Evolutionary conservation across 2,329 filamentous ascomycete species (phyloP), one percentile per base, ranked within the genome.

Genomic region (Diaporthe caulivora): DNA sequence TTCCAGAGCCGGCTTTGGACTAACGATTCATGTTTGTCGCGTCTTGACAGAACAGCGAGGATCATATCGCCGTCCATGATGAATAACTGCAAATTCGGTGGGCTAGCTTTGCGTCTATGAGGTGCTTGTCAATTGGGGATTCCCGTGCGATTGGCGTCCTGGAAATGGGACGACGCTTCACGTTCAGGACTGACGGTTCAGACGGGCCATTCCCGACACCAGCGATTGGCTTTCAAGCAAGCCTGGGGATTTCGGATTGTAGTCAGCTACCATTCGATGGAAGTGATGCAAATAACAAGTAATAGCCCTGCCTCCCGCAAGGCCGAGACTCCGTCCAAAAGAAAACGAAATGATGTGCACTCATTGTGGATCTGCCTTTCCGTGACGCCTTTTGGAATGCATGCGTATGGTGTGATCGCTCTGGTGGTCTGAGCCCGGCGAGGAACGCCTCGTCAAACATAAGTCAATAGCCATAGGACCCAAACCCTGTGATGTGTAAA

Each of bases 321-420:
- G 34, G n/a, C 29, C 69, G 26, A 67, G 11, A 64, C 53, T 17
- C 21, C 37, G 24, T 57, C 31, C 24, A 54, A 71, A 55, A 54
- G 37, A 68, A 54, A 71, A 44, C 47, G 31, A 68, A 64, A 68
- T 44, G 21, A 49, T 74, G 26, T 21, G 29, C 69, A 29, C 65
- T 34, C 55, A 53, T 72, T 29, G 53, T 72, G 57, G 42, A 58
- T 44, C n/a, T 44, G 47, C 67, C 67, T 62, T 40, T 62, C 71
- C 65, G 49, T 73, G 70, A 75, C 73, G 73, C 73, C 73, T 67
- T 31, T 55, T 73, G 58, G 49, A 71, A 71, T 73, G 71, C 71
- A 73, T 75, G 65, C 71, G 67, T 62, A 73, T 71, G 71, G 37
- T 67, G 67, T 73, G 73, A 60, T 75, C 26, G 73, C 71, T 73